Evolutionary conservation across 257 asterid species (phyloP), one percentile per base, ranked within the genome.

Genomic region (Dorcoceras hygrometricum): DNA sequence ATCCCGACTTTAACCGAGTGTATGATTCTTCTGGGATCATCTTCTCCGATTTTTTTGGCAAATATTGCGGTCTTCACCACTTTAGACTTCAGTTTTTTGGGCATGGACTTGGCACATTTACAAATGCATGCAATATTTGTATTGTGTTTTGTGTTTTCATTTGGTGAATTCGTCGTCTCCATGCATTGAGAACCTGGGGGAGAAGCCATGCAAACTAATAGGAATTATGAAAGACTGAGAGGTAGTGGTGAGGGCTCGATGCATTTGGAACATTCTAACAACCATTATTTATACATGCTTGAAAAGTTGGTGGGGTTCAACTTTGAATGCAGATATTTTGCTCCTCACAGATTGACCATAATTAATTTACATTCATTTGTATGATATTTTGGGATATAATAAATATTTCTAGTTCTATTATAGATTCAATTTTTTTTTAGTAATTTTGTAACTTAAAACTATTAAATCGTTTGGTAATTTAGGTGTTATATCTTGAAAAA

Each of bases 1-100:
- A 79, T 1, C 63, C 79, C 81, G 51, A 76, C 81, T 46, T 76
- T 76, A 3, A 56, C 19, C 3, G 77, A 77, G 46, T 79, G 84
- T 50, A 43, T 46, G 0, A 73, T 26, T 67, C 74, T 79, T 31
- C 84, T 73, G 0, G 84, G 84, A 76, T 79, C 84, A 62, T 79
- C 84, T 70, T 70, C 43, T 24, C 71, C 81, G 14, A 76, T 27
- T 23, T 54, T 68, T 24, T 32, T 73, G 31, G 54, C 24, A 5
- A 63, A 57, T 14, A 58, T 50, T 1, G 34, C 63, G n/a, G 63
- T 22, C 16, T 56, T 59, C 24, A 19, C 36, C 31, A 34, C 34
- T 10, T 51, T 73, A 29, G 70, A 43, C 16, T 27, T 43, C 18
- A 70, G 4, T 29, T 31, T 76, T 25, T 31, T 16, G 26, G 63